Base-by-base conservation (phyloP, 257 asterid species). In the Fraxinus americana region DNA sequence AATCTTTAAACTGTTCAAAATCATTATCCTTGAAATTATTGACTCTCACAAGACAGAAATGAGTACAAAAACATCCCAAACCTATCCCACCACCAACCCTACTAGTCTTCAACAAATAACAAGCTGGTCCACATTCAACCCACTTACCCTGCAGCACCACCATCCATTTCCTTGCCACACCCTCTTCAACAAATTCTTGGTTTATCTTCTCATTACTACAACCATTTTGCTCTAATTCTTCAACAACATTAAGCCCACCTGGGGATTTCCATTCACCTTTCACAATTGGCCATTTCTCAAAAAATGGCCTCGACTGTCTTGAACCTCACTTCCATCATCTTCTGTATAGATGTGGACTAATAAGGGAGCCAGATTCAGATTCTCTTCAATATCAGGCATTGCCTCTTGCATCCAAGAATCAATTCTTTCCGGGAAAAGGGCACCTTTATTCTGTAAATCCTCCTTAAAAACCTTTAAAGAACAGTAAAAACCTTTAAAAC, bases 101-200 rank as follows among this genome's bases (percentile, higher is more conserved):
- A 70, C 83, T 86, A 2, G 98, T 93, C 80, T 91, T 91, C 72
- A 93, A 85, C 85, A 93, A 72, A 79, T 91, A 93, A 73, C 98
- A 93, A 39, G 86, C 81, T 0, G 96, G 94, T 39, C 85, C 90
- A 80, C 85, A 83, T 52, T 85, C 90, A 1, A 70, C 79, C 38
- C 92, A 94, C 69, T 83, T 90, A 23, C 92, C 92, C 72, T 91
- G 98, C 6, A 91, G 92, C 70, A 90, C 85, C 0, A 93, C 61
- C 8, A 97, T 97, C 96, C 96, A 93, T 13, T 91, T 92, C 85
- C 78, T 86, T 0, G 83, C 84, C 45, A 82, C 76, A 13, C 87
- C 84, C 39, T 79, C 90, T 27, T 50, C 94, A 13, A 4, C 29
- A 27, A 43, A 66, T 8, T 74, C 88, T n/a, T 39, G 48, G 23